Percentiles rank a stretch among this genome's conserved stretches.
These are phyloP conservation scores for Verticillium zaregamsianum DNA, from an alignment of 2,329 filamentous ascomycete species.

Conservation along the genomic window DNA sequence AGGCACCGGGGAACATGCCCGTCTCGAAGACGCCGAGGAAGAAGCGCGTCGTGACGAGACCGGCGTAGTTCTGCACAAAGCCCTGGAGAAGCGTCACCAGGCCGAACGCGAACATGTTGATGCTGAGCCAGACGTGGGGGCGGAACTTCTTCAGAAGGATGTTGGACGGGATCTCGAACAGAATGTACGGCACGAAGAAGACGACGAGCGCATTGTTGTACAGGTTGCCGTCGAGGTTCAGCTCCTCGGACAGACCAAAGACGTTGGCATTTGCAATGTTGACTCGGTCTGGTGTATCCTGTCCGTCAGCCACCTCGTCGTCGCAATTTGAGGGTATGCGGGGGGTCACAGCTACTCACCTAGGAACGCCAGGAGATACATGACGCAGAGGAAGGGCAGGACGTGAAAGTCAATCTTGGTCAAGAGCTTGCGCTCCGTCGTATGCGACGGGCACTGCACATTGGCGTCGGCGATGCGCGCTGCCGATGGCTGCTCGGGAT, in stretches of 20 bases:
- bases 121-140: constrained; percentile 67
- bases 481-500: not conserved
- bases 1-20: constrained; percentile 51
- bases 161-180: constrained; percentile 59
- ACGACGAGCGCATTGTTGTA: constrained; percentile 77
- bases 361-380: constrained; percentile 68
- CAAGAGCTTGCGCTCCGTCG: constrained; percentile 62
- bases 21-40: constrained; percentile 77
- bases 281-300: constrained; percentile 51
- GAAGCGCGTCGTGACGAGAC: constrained; percentile 76
- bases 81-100: constrained; percentile 73
- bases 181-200: constrained; percentile 77
- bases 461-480: constrained; percentile 1
- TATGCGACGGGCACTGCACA: constrained; percentile 43
- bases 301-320: not conserved
- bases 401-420: constrained; percentile 67
- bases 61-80: constrained; percentile 70
- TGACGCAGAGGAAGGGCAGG: constrained; percentile 67
- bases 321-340: too few species aligned
- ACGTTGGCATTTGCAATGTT: constrained; percentile 76
- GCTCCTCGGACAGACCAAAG: constrained; percentile 60
- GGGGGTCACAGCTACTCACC: constrained; percentile 25
- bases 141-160: constrained; percentile 30
- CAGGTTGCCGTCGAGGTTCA: constrained; percentile 53
- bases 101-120: constrained; percentile 84